Conservation (phyloP, 257 asterid species). For the Solanum ossicruentum region DNA sequence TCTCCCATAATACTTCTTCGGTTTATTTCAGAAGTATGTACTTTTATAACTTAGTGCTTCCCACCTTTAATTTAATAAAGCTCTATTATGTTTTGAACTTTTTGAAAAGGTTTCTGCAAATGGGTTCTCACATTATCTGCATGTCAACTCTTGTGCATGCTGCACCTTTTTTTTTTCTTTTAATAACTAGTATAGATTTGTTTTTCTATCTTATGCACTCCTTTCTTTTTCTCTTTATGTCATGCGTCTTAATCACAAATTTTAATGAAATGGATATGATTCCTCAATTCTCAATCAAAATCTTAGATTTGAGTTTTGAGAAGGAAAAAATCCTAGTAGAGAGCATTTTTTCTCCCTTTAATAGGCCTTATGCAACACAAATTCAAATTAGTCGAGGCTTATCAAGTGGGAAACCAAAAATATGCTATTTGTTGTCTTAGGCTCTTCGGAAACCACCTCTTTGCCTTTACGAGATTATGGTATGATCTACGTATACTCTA, state of each 20-base stretch:
- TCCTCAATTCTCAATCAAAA: neutral
- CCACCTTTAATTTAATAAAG: constrained; percentile 44
- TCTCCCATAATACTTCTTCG: too few relatives aligned
- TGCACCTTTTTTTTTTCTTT: constrained; percentile 3
- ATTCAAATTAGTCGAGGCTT: neutral
- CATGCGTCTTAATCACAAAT: neutral
- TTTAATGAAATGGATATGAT: neutral
- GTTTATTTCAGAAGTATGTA: neutral
- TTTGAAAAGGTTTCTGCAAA: constrained; percentile 24
- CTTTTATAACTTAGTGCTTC: constrained; percentile 37
- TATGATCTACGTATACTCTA: too few relatives aligned
- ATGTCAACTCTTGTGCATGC: constrained; percentile 35
- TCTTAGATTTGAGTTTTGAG: neutral
- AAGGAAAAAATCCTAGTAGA: too few relatives aligned
- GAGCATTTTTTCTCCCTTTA: neutral
- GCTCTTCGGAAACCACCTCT: neutral
- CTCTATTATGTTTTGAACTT: constrained; percentile 26
- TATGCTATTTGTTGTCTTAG: too few relatives aligned
- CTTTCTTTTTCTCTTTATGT: neutral
- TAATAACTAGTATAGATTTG: neutral
- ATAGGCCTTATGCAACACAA: neutral
- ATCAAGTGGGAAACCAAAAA: neutral
- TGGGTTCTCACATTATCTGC: constrained; percentile 53
- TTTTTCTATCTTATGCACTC: neutral
- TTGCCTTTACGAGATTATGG: neutral